Evolutionary conservation across 331 rosid species (phyloP).

Genomic region (Pyrus hybrid): DNA sequence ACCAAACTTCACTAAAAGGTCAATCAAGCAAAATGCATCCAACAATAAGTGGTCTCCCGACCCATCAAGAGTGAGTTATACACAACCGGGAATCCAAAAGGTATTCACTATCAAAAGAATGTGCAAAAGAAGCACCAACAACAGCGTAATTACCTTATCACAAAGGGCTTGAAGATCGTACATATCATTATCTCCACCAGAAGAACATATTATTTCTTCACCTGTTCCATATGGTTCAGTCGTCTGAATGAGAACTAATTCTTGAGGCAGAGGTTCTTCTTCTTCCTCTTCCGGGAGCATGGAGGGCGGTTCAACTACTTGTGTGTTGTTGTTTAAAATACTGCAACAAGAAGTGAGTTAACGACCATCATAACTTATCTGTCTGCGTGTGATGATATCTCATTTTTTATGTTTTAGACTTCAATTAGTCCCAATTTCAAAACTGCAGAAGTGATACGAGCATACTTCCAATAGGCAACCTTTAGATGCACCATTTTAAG

Average conservation of each 20-base stretch:
- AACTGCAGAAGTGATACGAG: neutral
- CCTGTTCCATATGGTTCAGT: constrained; percentile 67
- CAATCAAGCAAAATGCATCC: neutral
- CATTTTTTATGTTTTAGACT: neutral
- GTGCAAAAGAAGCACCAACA: neutral
- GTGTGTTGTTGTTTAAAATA: constrained; percentile 51
- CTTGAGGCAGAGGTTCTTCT: constrained; percentile 69
- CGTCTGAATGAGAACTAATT: constrained; percentile 79
- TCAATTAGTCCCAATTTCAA: neutral
- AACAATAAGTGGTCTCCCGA: neutral
- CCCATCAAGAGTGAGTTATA: neutral
- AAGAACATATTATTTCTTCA: constrained; percentile 81
- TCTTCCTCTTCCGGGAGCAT: constrained; percentile 46
- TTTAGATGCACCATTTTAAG: neutral
- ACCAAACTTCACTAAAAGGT: neutral
- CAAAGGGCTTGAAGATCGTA: constrained; percentile 89
- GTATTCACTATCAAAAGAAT: neutral
- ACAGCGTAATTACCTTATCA: constrained; percentile 56
- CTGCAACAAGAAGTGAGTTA: constrained; percentile 30
- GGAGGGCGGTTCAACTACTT: constrained; percentile 59
- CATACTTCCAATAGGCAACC: neutral
- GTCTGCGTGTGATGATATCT: neutral
- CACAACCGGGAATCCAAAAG: neutral
- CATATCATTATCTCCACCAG: constrained; percentile 81
- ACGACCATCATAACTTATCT: neutral